A percentile compares a stretch with the other conserved stretches of the same genome.
phyloP scores from a whole-genome alignment of 1,284 basidiomycete genomes.

The Stygiomarasmius scandens region DNA sequence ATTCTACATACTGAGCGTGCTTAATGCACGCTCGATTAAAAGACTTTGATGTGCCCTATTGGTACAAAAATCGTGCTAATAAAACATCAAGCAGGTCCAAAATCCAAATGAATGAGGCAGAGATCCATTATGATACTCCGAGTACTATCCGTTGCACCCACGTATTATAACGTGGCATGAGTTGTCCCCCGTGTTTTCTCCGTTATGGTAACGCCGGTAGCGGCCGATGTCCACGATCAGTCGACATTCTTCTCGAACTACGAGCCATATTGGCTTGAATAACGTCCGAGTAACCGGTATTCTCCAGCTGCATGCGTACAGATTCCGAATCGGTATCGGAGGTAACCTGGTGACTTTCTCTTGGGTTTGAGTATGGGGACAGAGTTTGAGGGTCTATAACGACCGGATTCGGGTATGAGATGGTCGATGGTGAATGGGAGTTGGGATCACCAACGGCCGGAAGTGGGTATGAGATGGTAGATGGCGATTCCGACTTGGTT shows the following conservation, averaged over 20 bases:
- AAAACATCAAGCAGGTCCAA: too few species aligned
- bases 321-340: background rate
- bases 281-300: background rate
- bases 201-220: background rate
- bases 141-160: background rate
- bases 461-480: background rate
- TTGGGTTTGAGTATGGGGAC: background rate
- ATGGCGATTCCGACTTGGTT: background rate
- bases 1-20: too few species aligned
- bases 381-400: background rate
- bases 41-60: too few species aligned
- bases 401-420: background rate
- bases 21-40: too few species aligned
- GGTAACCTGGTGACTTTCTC: background rate
- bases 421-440: background rate
- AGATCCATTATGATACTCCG: background rate
- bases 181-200: background rate
- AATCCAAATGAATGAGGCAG: background rate
- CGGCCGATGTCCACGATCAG: background rate
- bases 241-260: background rate
- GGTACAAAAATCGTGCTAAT: too few species aligned
- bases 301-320: background rate
- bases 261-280: background rate
- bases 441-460: background rate
- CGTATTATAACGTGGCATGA: background rate